These are phyloP conservation scores for Polyporus tsugae DNA, from an alignment of 1,284 basidiomycete genomes.

Conservation along the genomic window DNA sequence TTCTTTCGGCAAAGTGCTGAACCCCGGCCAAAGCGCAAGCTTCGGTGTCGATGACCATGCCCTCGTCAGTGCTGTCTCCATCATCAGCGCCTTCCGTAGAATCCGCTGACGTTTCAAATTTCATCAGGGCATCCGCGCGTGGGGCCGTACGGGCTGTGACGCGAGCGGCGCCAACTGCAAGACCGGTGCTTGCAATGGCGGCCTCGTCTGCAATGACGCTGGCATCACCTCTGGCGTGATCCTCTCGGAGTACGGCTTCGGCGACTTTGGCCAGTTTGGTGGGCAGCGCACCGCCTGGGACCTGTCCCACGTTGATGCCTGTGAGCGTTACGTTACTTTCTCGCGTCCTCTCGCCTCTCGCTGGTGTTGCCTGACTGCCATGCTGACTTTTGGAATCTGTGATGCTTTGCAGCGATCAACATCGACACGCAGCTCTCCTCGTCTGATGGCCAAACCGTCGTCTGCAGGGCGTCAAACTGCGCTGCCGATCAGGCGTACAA, in stretches of 20 bases:
- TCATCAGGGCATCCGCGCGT: conserved; percentile 8
- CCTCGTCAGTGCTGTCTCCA: neutral
- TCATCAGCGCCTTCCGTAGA: neutral
- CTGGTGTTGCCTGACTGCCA: neutral
- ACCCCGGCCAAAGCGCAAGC: conserved; percentile 11
- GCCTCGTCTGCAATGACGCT: conserved; percentile 9
- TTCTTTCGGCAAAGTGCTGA: neutral
- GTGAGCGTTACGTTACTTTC: neutral
- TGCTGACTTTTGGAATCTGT: neutral
- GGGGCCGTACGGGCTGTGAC: conserved; percentile 10
- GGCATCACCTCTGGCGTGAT: conserved; percentile 10
- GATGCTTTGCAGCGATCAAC: conserved; percentile 6
- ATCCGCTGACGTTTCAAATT: neutral
- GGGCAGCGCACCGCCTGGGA: conserved; percentile 10
- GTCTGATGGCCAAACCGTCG: conserved; percentile 6
- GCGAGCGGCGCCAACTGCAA: conserved; percentile 7
- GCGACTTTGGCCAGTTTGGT: conserved; percentile 3
- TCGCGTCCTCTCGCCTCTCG: neutral
- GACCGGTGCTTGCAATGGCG: conserved; percentile 5
- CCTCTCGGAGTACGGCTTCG: conserved; percentile 9
- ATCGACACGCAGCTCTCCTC: conserved; percentile 5
- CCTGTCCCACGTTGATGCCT: conserved; percentile 5
- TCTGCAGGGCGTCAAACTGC: conserved; percentile 4
- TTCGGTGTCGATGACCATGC: conserved; percentile 5
- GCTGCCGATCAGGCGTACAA: conserved; percentile 7